phyloP scores from a whole-genome alignment of 768 basidiomycete genomes.

The Podaxis rugospora region DNA sequence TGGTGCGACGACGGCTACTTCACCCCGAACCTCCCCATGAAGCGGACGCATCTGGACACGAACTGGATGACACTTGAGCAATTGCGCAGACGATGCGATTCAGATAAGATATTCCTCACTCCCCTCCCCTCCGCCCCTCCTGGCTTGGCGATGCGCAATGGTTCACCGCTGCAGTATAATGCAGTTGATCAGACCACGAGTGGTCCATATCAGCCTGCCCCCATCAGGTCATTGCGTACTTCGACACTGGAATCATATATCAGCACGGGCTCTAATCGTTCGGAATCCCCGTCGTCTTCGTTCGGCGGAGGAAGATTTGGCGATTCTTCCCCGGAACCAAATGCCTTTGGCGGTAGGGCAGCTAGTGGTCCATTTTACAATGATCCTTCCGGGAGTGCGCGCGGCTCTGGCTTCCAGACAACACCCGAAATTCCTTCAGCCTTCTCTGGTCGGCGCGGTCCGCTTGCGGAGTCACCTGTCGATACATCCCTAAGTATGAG shows the following conservation, averaged over 20 bases:
- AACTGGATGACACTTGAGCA: conserved; percentile 67
- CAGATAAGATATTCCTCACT: conserved; percentile 62
- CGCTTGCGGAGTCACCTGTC: conserved; percentile 34
- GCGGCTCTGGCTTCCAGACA: conserved; percentile 19
- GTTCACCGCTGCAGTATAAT: conserved; percentile 47
- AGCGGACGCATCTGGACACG: conserved; percentile 64
- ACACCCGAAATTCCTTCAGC: conserved; percentile 17
- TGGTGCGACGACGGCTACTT: conserved; percentile 95
- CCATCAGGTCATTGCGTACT: conserved; percentile 52
- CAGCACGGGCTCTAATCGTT: conserved; percentile 46
- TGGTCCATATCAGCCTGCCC: conserved; percentile 65
- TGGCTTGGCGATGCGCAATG: conserved; percentile 44
- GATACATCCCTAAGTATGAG: conserved; percentile 27
- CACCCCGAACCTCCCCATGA: conserved; percentile 75
- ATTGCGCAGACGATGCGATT: conserved; percentile 45
- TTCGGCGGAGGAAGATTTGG: conserved; percentile 60
- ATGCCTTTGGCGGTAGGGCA: conserved; percentile 46
- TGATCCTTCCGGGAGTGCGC: conserved; percentile 24
- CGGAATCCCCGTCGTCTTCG: conserved; percentile 73
- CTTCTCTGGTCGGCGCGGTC: conserved; percentile 30
- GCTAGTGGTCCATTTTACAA: conserved; percentile 30
- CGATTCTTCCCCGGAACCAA: conserved; percentile 67
- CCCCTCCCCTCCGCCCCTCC: conserved; percentile 45
- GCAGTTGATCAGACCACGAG: conserved; percentile 26
- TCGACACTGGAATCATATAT: conserved; percentile 65